A percentile compares a stretch with the other conserved stretches of the same genome.
These are phyloP conservation scores for Lasiosphaeris hirsuta DNA, from an alignment of 495 filamentous ascomycete species.

Conservation along the genomic window DNA sequence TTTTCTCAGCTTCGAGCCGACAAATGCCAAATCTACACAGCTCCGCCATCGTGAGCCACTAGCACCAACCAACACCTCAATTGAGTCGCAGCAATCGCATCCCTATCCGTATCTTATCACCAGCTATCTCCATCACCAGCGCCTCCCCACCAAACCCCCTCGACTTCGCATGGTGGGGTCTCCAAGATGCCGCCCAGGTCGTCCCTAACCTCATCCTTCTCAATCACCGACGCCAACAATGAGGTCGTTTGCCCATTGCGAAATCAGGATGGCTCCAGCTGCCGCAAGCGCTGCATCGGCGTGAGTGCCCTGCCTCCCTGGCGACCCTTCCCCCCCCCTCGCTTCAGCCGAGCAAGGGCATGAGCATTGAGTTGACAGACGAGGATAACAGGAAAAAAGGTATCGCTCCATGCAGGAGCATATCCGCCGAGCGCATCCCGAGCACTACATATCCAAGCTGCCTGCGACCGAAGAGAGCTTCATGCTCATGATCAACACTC, in stretches of 20 bases:
- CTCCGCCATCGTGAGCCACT: constrained; percentile 20
- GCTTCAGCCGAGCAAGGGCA: constrained; percentile 3
- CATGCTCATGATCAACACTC: constrained; percentile 86
- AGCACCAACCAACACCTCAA: constrained; percentile 31
- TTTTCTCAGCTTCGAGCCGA: constrained; percentile 19
- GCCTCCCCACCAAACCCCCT: constrained; percentile 28
- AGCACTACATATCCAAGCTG: constrained; percentile 97
- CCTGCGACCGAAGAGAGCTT: constrained; percentile 99
- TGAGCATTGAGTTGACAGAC: not conserved
- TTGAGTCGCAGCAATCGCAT: constrained; percentile 29
- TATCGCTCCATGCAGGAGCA: constrained; percentile 99
- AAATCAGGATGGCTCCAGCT: constrained; percentile 95
- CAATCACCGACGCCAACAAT: constrained; percentile 85
- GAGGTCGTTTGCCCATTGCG: constrained; percentile 95
- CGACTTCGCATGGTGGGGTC: constrained; percentile 52
- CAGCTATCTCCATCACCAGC: constrained; percentile 36
- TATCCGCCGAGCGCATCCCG: constrained; percentile 94
- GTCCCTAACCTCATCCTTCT: constrained; percentile 85
- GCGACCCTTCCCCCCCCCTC: constrained; percentile 18
- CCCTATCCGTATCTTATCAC: constrained; percentile 33
- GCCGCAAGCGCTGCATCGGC: constrained; percentile 94
- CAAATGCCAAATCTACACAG: constrained; percentile 21
- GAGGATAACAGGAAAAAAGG: constrained; percentile 72
- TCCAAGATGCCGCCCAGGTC: constrained; percentile 78
- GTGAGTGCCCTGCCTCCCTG: constrained; percentile 59